Base-by-base conservation (phyloP, 495 filamentous ascomycete genomes). In the Annulohypoxylon bovei region DNA sequence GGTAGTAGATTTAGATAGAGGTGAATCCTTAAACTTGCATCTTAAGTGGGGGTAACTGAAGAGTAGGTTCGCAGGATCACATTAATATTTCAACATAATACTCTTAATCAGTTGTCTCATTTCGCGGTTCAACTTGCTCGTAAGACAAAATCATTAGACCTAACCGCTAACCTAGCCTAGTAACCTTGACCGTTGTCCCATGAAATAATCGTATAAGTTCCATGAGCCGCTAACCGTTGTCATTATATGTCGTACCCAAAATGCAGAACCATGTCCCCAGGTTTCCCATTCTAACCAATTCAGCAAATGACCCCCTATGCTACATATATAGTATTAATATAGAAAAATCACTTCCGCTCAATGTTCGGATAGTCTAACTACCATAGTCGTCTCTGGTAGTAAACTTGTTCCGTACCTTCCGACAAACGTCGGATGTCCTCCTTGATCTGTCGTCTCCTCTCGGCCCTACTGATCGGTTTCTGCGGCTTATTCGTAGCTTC, bases 371-470 rank as follows among this genome's bases (percentile, higher is more conserved):
- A 56, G 39, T 12, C 20, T 9, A 14, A 27, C 35, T 61, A 87
- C 77, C 79, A 84, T 68, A 83, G 68, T 35, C 83, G 68, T 53
- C 83, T 77, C 56, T 82, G 82, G 62, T 84, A 85, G 39, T 83
- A 82, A 8, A 81, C 80, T 22, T 72, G 77, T 39, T 79, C 63
- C 16, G 77, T 73, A 8, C 78, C 79, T 59, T 81, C 75, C 8
- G 83, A 76, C 37, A 81, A 71, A 57, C 74, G 77, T 64, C 79
- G 68, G 11, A 87, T 83, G 65, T 87, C 82, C 33, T 85, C 83
- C 67, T 83, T 84, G 54, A 87, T 87, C 14, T 76, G 74, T 60
- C 73, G 76, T 59, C 85, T 78, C 65, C 85, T 81, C 69, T 84
- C 83, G 1, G 81, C 83, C 59, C 78, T 70, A 62, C 81, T 86